A percentile compares a stretch with the other conserved stretches of the same genome.
Conservation (phyloP, 768 basidiomycete genomes). For the Trametes elegans region DNA sequence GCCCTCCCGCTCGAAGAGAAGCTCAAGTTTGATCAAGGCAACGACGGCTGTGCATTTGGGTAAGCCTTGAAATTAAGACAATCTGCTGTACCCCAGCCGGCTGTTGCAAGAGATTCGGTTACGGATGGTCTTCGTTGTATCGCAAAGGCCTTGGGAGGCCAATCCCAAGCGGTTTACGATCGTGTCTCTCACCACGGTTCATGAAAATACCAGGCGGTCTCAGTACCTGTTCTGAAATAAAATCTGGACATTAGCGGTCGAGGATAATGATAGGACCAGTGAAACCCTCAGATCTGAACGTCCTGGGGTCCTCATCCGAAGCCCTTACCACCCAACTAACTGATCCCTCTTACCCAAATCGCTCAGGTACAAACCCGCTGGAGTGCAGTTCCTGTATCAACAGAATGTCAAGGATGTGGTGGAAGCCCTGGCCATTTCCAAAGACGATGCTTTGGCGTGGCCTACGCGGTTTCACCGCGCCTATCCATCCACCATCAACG, state of each 20-base stretch:
- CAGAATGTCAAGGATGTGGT: conserved; percentile 32
- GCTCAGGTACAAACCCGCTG: conserved; percentile 30
- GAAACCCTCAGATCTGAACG: too few relatives aligned
- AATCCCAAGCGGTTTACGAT: not conserved
- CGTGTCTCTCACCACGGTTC: too few relatives aligned
- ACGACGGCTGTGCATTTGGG: conserved; percentile 40
- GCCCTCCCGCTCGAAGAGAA: conserved; percentile 41
- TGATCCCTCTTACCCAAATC: not conserved
- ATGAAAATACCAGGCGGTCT: too few relatives aligned
- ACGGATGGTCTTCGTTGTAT: too few relatives aligned
- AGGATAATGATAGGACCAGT: too few relatives aligned
- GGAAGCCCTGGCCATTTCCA: conserved; percentile 36
- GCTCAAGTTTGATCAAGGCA: conserved; percentile 43
- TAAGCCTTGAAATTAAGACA: conserved; percentile 1
- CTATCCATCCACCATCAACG: conserved; percentile 33
- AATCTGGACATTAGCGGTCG: too few relatives aligned
- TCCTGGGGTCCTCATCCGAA: too few relatives aligned
- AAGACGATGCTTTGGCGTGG: conserved; percentile 37
- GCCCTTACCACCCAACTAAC: too few relatives aligned
- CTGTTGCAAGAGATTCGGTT: too few relatives aligned
- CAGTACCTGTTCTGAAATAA: too few relatives aligned
- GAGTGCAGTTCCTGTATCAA: conserved; percentile 33
- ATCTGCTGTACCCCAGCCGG: too few relatives aligned
- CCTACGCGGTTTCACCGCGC: conserved; percentile 31
- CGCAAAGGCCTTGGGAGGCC: too few relatives aligned